These are phyloP conservation scores for Polyporus arcularius DNA, from an alignment of 768 basidiomycete species.

Conservation along the genomic window DNA sequence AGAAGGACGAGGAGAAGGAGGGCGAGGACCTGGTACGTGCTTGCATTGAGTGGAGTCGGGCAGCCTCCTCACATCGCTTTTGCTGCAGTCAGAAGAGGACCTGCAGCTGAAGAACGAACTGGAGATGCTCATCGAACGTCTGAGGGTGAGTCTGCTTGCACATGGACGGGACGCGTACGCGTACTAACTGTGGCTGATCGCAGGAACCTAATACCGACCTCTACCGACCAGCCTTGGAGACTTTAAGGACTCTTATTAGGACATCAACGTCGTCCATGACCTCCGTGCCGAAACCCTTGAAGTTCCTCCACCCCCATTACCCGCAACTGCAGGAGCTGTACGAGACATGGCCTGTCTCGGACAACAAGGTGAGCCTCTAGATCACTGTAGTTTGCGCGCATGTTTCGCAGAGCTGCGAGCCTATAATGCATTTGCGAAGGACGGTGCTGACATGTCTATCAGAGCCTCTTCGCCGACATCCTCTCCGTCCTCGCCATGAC, in stretches of 20 bases:
- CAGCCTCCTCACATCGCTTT: background rate
- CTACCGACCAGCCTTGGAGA: constrained; percentile 90
- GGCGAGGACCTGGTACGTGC: constrained; percentile 73
- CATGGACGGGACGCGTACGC: background rate
- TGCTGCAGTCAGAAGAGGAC: constrained; percentile 87
- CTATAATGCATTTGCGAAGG: background rate
- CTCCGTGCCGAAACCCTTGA: constrained; percentile 97
- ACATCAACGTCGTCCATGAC: constrained; percentile 99
- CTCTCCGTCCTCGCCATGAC: constrained; percentile 99
- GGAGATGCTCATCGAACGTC: constrained; percentile 93
- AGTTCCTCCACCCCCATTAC: constrained; percentile 95
- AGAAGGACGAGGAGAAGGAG: constrained; percentile 49
- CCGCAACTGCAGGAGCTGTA: constrained; percentile 83
- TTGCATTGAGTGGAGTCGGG: background rate
- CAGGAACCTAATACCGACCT: constrained; percentile 88
- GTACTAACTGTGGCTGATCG: constrained; percentile 16
- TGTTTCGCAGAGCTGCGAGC: too few species aligned
- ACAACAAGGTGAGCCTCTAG: constrained; percentile 60
- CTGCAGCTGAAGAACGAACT: constrained; percentile 89
- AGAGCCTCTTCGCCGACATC: constrained; percentile 96
- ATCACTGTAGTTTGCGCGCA: background rate
- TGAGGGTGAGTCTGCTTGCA: constrained; percentile 63
- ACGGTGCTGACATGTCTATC: constrained; percentile 7
- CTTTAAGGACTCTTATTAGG: constrained; percentile 88
- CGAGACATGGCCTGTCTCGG: constrained; percentile 76